A percentile compares a stretch with the other conserved stretches of the same genome.
phyloP scores from a whole-genome alignment of 2,329 filamentous ascomycete genomes.

The Aspergillus sp. region DNA sequence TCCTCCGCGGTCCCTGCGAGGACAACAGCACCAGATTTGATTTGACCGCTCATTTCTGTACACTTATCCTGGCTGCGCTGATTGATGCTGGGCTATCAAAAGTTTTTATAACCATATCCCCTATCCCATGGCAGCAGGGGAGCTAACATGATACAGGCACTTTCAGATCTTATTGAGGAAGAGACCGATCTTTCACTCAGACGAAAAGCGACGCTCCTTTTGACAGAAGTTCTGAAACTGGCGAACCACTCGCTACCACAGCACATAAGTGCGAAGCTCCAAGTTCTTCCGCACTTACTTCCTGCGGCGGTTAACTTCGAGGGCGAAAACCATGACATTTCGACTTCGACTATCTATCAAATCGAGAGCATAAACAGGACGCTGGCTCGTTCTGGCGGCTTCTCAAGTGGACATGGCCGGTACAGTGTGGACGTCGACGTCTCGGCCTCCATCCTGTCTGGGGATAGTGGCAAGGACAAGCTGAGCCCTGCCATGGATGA shows the following conservation, averaged over 20 bases:
- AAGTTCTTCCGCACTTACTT: conserved; percentile 80
- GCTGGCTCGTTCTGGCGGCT: conserved; percentile 65
- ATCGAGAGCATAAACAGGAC: conserved; percentile 96
- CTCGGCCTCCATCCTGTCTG: conserved; percentile 31
- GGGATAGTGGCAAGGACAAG: conserved; percentile 42
- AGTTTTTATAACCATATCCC: conserved; percentile 16
- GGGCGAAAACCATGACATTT: conserved; percentile 63
- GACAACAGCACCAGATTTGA: conserved; percentile 57
- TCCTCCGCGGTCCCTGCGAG: conserved; percentile 50
- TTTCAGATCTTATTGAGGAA: conserved; percentile 43
- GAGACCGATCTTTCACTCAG: conserved; percentile 50
- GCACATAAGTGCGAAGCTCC: conserved; percentile 71
- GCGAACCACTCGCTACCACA: conserved; percentile 76
- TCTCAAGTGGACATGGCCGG: conserved; percentile 29
- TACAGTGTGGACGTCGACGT: conserved; percentile 38
- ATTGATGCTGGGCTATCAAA: conserved; percentile 67
- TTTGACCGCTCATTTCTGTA: conserved; percentile 88
- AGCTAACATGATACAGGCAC: conserved; percentile 26
- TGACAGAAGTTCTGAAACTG: conserved; percentile 85
- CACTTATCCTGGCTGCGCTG: conserved; percentile 74
- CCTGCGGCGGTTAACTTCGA: conserved; percentile 63
- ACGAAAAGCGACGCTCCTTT: conserved; percentile 79
- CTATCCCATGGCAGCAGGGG: background rate
- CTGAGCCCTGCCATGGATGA: conserved; percentile 55
- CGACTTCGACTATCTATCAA: conserved; percentile 88